Base-by-base conservation (phyloP, 768 basidiomycete species). In the Boletus patriciae region DNA sequence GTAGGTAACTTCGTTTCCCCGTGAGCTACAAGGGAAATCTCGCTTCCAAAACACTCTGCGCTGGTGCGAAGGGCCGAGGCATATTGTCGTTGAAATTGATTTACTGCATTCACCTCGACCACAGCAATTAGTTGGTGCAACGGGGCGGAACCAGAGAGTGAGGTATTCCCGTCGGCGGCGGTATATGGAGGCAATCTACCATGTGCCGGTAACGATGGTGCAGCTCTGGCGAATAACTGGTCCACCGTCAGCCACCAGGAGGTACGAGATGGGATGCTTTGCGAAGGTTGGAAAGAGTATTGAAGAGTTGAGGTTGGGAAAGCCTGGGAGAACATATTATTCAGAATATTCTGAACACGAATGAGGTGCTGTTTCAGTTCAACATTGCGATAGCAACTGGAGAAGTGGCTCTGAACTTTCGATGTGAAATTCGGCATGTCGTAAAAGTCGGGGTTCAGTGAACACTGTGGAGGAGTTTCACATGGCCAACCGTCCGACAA, bases 401-500 rank as follows among this genome's bases (percentile, higher is more conserved):
- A 23, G 23, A 70, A 69, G 37, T 63, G 13, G 1, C 1, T 11
- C 11, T 19, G 10, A 21, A 55, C 18, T 0, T 48, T 29, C 23
- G 54, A 40, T 7, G 34, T 37, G 11, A 69, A 21, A 1, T 19
- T 3, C 13, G 12, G 2, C 23, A 60, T 23, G 13, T 61, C 9
- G 8, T 63, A 60, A 6, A 11, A 53, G 19, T 8, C 6, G 13
- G 12, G n/a, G 11, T 27, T n/a, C 15, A 57, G 54, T 2, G 55
- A 50, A 27, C 13, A 15, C 16, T 16, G 29, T 3, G 55, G 55
- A 13, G 55, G 52, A 40, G 49, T 53, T 37, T 57, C 45, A 36
- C 44, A 60, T 18, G 49, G 57, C 65, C 65, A 66, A 31, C n/a
- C n/a, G 6, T n/a, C 10, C 13, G 53, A 29, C 44, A 66, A 42